Conservation (phyloP, 768 basidiomycete genomes). For the Cystofilobasidium bisporidii region DNA sequence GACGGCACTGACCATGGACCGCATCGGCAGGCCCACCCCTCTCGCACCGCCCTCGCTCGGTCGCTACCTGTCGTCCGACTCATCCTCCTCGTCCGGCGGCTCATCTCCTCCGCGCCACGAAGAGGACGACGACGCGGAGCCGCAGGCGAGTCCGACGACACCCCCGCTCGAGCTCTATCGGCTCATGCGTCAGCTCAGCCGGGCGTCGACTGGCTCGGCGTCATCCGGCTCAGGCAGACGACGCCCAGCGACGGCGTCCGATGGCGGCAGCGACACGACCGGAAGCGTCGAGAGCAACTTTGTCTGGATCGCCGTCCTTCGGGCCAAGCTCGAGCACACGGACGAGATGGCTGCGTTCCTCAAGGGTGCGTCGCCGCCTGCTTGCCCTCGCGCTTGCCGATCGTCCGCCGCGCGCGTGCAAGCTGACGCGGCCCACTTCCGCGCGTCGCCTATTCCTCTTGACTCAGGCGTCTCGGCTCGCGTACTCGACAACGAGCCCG, state of each 20-base stretch:
- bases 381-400: not conserved
- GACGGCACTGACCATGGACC: too few species aligned
- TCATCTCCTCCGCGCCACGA: too few species aligned
- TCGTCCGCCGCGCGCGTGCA: too few species aligned
- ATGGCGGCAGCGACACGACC: not conserved
- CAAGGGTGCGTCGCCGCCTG: not conserved
- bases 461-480: constrained; percentile 1
- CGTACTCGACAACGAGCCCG: constrained; percentile 18
- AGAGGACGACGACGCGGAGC: too few species aligned
- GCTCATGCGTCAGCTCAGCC: not conserved
- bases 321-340: constrained; percentile 6
- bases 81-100: too few species aligned
- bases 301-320: not conserved
- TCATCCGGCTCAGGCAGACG: too few species aligned
- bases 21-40: too few species aligned
- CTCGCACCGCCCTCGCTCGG: too few species aligned
- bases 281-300: not conserved
- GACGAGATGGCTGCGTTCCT: not conserved
- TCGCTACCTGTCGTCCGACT: too few species aligned
- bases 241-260: not conserved
- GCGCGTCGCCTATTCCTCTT: not conserved
- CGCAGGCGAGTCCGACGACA: too few species aligned
- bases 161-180: not conserved
- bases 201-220: too few species aligned
- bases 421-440: not conserved